Evolutionary conservation across 2,329 filamentous ascomycete genomes (phyloP), one percentile per base, ranked within the genome.

Genomic region (Ceratocystis albifundus): DNA sequence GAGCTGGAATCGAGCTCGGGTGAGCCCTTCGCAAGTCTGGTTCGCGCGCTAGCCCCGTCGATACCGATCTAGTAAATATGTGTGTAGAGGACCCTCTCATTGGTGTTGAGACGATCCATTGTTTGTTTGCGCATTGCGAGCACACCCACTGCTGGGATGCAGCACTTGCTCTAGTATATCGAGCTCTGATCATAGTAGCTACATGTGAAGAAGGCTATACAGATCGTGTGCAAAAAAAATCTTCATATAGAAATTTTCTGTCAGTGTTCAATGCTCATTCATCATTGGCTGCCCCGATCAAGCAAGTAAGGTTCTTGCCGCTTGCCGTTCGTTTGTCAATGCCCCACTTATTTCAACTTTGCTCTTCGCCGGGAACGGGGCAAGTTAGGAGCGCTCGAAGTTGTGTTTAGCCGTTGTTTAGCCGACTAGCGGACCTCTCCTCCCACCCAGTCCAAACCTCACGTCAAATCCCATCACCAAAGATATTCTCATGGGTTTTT

Each of bases 181-280:
- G 53, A n/a, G 67, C 68, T 69, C 69, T 69, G 10, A 70, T 65
- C 68, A 68, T 69, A 15, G 25, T 65, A n/a, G 22, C 32, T 57
- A 63, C 66, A 53, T 53, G 48, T 53, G 48, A 41, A 12, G 10
- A 15, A 41, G 2, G 4, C 10, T 41, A 4, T 15, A 22, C 22
- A 22, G 48, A 22, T n/a, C 12, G n/a, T 57, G 10, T 30, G 10
- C 15, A 12, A 55, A 20, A 55, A n/a, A 22, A 32, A 41, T 41
- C 10, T 41, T 41, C 12, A 41, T 41, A 15, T 12, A 41, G 36
- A 12, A 41, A 41, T 15, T 41, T 41, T 41, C 36, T 41, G 36
- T 41, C 36, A 41, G 12, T 41, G 36, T 41, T 41, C 36, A 41
- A 41, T 41, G 36, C 36, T 41, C 36, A 41, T 41, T 41, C 36